Conservation (phyloP, 331 rosid genomes). For the Ulmus americana region DNA sequence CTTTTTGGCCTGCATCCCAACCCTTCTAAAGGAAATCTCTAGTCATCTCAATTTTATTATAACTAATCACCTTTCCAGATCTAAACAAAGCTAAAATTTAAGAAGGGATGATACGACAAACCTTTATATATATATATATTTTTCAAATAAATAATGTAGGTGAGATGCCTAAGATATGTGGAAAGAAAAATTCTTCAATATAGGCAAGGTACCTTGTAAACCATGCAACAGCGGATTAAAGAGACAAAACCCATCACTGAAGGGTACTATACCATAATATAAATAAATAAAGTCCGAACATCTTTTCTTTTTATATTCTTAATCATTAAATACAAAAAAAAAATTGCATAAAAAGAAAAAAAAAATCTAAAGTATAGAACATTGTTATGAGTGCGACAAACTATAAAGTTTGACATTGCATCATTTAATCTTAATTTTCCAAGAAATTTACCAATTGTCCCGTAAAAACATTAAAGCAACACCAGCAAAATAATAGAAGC, state of each 20-base stretch:
- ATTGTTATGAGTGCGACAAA: slow-evolving; percentile 85
- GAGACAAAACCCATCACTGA: not conserved
- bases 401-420: slow-evolving; percentile 89
- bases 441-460: slow-evolving; percentile 96
- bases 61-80: no score
- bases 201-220: not conserved
- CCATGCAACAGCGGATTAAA: not conserved
- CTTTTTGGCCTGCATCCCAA: no score
- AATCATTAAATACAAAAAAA: not conserved
- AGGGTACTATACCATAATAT: not conserved
- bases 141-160: no score
- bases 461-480: slow-evolving; percentile 32
- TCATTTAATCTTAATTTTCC: slow-evolving; percentile 92
- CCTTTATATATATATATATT: no score
- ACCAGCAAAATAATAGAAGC: no score
- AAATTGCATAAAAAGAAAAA: not conserved
- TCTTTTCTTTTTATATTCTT: not conserved
- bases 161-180: no score
- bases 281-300: not conserved
- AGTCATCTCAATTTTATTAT: no score
- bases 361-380: slow-evolving; percentile 83
- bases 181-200: not conserved
- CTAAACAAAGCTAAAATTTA: no score
- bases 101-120: no score
- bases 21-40: no score